Evolutionary conservation across 2,329 filamentous ascomycete genomes (phyloP).

Genomic region (Dichotomopilus funicola): DNA sequence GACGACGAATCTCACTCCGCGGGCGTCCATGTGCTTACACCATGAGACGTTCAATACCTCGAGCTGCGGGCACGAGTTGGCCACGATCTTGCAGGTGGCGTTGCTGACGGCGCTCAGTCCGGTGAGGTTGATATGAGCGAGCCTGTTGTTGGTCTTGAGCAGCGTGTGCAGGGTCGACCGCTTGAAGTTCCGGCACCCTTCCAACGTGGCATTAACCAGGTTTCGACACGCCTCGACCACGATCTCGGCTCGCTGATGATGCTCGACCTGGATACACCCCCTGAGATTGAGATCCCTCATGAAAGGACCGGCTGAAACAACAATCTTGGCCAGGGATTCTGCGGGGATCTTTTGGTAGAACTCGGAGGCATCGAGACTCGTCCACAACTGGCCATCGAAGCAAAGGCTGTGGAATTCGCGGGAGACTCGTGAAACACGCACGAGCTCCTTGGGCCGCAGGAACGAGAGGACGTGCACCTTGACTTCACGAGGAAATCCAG

Average conservation of each 20-base stretch:
- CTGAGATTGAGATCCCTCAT: conserved; percentile 84
- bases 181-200: conserved; percentile 82
- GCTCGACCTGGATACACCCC: conserved; percentile 82
- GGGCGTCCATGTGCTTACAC: conserved; percentile 79
- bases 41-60: conserved; percentile 85
- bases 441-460: conserved; percentile 71
- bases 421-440: conserved; percentile 70
- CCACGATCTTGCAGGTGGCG: conserved; percentile 77
- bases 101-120: conserved; percentile 76
- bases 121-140: conserved; percentile 81
- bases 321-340: conserved; percentile 75
- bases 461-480: conserved; percentile 71
- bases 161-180: conserved; percentile 72
- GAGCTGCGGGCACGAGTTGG: conserved; percentile 72
- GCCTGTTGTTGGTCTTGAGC: conserved; percentile 62
- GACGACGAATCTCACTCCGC: conserved; percentile 66
- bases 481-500: conserved; percentile 73
- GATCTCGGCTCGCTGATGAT: conserved; percentile 69
- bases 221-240: conserved; percentile 83
- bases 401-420: conserved; percentile 75
- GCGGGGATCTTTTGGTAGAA: conserved; percentile 86
- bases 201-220: conserved; percentile 77
- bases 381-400: conserved; percentile 94
- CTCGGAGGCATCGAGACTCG: conserved; percentile 70
- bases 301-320: conserved; percentile 79